phyloP scores from a whole-genome alignment of 345 rosid genomes.

The Microcos paniculata region DNA sequence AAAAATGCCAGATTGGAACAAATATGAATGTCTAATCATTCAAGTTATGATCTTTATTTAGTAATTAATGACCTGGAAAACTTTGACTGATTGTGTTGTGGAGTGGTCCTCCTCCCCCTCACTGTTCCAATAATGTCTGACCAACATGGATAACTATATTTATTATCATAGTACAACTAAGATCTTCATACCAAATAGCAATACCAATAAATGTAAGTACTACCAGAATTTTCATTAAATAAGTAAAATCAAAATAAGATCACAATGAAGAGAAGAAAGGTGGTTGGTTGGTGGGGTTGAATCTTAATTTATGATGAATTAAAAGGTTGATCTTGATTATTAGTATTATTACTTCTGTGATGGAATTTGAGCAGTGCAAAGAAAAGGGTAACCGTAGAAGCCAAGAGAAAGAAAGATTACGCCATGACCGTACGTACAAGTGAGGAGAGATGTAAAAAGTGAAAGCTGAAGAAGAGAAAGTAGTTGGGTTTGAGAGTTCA shows the following conservation, averaged over 20 bases:
- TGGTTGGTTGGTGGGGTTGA: too few relatives aligned
- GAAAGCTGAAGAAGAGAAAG: background rate
- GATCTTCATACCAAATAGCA: background rate
- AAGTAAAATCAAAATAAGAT: too few relatives aligned
- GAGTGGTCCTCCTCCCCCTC: constrained; percentile 10
- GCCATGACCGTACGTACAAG: background rate
- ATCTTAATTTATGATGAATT: too few relatives aligned
- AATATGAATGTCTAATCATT: background rate
- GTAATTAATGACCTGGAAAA: background rate
- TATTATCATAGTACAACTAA: background rate
- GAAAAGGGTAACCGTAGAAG: background rate
- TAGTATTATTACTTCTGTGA: too few relatives aligned
- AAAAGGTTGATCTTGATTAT: too few relatives aligned
- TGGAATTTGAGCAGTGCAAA: background rate
- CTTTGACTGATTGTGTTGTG: background rate
- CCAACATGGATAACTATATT: background rate
- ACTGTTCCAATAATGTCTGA: background rate
- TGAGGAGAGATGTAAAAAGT: background rate
- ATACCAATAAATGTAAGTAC: too few relatives aligned
- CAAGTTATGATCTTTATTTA: background rate
- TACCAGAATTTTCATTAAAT: too few relatives aligned
- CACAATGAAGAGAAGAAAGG: too few relatives aligned
- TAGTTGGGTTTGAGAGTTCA: background rate
- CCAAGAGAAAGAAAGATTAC: constrained; percentile 2
- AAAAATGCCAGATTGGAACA: background rate